These are phyloP conservation scores for Paratinospora sagittata DNA, from an alignment of 164 flowering plant genomes.

Conservation along the genomic window DNA sequence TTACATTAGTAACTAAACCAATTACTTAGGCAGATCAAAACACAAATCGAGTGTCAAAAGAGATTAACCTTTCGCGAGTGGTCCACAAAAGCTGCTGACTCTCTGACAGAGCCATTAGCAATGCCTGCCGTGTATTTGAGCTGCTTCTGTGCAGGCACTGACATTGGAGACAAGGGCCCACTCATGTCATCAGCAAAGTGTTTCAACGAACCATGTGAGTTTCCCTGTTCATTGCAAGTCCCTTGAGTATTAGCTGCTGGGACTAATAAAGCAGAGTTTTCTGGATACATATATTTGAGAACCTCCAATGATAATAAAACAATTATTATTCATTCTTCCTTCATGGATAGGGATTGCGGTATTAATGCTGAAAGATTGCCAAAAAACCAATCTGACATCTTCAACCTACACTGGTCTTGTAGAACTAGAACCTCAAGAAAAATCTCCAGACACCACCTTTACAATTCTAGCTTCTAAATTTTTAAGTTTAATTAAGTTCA, in stretches of 20 bases:
- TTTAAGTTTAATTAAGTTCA: neutral
- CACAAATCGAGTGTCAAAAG: neutral
- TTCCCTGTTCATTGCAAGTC: constrained; percentile 36
- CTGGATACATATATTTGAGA: neutral
- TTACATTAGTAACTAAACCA: neutral
- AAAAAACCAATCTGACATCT: neutral
- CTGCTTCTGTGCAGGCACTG: constrained; percentile 85
- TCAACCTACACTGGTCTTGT: neutral
- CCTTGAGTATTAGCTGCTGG: neutral
- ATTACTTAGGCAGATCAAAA: too few species aligned
- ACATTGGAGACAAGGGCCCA: constrained; percentile 60
- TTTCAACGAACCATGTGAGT: constrained; percentile 49
- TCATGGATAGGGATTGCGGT: neutral
- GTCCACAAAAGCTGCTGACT: constrained; percentile 51
- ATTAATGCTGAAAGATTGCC: neutral
- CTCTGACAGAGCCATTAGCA: constrained; percentile 59
- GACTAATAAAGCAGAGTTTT: neutral
- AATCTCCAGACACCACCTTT: neutral
- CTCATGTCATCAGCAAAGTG: constrained; percentile 58
- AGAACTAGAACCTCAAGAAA: neutral
- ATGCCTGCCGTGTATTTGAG: constrained; percentile 87
- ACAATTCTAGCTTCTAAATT: neutral
- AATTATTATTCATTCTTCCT: neutral
- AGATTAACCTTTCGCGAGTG: constrained; percentile 54
- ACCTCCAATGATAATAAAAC: neutral